A percentile compares a stretch with the other conserved stretches of the same genome.
phyloP scores from a whole-genome alignment of 345 rosid species.

The Firmiana major region DNA sequence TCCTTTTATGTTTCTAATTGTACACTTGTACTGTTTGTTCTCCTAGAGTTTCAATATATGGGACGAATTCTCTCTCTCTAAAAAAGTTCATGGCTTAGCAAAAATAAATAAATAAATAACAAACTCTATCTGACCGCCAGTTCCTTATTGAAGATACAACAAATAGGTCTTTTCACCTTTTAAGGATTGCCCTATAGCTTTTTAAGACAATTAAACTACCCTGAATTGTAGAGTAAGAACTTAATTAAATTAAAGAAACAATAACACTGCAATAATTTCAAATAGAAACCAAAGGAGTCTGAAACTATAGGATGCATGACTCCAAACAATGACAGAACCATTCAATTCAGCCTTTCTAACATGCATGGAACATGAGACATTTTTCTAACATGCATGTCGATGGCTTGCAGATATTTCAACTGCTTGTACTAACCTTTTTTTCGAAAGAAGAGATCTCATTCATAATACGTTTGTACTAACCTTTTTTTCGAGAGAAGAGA shows the following conservation, averaged over 20 bases:
- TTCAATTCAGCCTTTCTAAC: not conserved
- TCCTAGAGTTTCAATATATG: too few species aligned
- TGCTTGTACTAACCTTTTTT: slow-evolving; percentile 38
- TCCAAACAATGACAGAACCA: not conserved
- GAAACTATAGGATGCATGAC: not conserved
- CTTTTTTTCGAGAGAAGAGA: slow-evolving; percentile 46
- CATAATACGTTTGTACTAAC: slow-evolving; percentile 32
- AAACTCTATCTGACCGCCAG: too few species aligned
- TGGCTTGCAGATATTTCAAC: not conserved
- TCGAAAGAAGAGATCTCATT: slow-evolving; percentile 48
- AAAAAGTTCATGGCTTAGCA: too few species aligned
- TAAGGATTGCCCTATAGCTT: too few species aligned
- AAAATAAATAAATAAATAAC: too few species aligned
- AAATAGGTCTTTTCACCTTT: too few species aligned
- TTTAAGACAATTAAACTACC: not conserved
- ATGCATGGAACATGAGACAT: not conserved
- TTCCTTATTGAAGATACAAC: too few species aligned
- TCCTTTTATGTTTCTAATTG: too few species aligned
- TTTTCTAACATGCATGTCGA: not conserved
- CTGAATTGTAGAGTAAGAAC: not conserved
- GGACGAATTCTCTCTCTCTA: too few species aligned
- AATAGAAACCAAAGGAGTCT: not conserved
- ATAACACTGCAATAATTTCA: not conserved
- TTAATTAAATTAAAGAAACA: not conserved
- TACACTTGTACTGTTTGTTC: too few species aligned